A percentile compares a stretch with the other conserved stretches of the same genome.
Evolutionary conservation across 495 filamentous ascomycete genomes (phyloP).

Genomic region (Talaromyces stipitatus): DNA sequence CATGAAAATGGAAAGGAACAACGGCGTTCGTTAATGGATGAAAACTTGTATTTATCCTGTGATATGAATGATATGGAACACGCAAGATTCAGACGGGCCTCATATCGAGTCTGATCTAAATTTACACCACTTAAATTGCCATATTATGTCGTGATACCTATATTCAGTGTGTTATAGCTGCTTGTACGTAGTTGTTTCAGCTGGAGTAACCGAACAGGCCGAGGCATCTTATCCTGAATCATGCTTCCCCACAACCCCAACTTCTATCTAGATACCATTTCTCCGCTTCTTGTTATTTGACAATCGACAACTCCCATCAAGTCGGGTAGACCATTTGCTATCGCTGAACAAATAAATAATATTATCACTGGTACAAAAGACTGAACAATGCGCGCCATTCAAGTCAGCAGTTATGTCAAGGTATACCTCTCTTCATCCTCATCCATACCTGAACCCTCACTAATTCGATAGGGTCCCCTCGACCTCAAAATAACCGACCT

Average conservation of each 20-base stretch:
- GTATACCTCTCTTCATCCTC: slow-evolving; percentile 27
- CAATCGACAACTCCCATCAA: too few relatives aligned
- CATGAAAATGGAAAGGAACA: not conserved
- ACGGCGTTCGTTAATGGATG: not conserved
- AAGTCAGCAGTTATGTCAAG: slow-evolving; percentile 77
- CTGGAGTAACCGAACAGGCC: not conserved
- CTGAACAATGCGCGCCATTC: slow-evolving; percentile 70
- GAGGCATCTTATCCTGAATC: not conserved
- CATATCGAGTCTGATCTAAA: too few relatives aligned
- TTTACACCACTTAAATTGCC: too few relatives aligned
- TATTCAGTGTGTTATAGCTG: too few relatives aligned
- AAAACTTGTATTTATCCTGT: not conserved
- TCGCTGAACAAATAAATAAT: not conserved
- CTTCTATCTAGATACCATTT: not conserved
- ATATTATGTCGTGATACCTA: too few relatives aligned
- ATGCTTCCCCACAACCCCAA: not conserved
- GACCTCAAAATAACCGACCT: slow-evolving; percentile 70
- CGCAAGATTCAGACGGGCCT: too few relatives aligned
- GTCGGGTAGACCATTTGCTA: not conserved
- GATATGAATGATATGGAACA: not conserved
- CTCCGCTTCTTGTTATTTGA: too few relatives aligned
- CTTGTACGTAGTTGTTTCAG: not conserved
- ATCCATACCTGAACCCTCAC: not conserved
- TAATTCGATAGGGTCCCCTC: slow-evolving; percentile 51
- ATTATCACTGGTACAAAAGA: not conserved